Base-by-base conservation (phyloP, 139 green algal genomes). In the Asterochloris sp. region DNA sequence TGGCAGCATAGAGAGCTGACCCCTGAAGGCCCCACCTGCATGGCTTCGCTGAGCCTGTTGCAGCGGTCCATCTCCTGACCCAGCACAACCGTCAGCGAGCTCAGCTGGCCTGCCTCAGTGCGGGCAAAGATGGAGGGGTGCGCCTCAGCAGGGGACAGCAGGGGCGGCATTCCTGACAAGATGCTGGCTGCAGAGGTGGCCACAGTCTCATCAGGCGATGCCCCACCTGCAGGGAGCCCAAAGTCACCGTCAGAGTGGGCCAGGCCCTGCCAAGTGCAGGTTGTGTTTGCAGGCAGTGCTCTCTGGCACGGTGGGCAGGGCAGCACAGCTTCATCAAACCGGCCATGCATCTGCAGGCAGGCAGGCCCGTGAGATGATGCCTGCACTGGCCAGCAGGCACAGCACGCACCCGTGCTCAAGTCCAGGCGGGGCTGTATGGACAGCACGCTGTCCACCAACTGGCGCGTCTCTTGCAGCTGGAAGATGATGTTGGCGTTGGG, bases 401-500 rank as follows among this genome's bases (percentile, higher is more conserved):
- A 84, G 78, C 74, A 90, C 26, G 86, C 88, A 10, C 69, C 61
- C 24, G 78, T 63, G 61, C 79, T 75, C 76, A 12, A 68, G 61
- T 38, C 78, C 28, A 92, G 21, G 1, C 91, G 87, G 47, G 92
- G 91, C 90, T 96, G 94, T 21, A 96, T 95, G 69, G 86, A 88
- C 13, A 96, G 84, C 21, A 97, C 85, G 1, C 89, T 87, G 68
- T 94, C 87, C 11, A 97, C 62, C 61, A 96, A 78, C 28, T 84
- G 88, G 19, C 82, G 77, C 24, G 90, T 95, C 86, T 96, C 92
- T 66, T 94, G 88, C 76, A 94, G 85, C 88, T 96, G 90, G 85
- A 94, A 95, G 16, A 89, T 85, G 78, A 96, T 95, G 87, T 95
- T 93, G 47, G 94, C 94, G 79, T 96, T 98, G 67, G 91, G 66